These are phyloP conservation scores for Xylariaceae sp. DNA, from an alignment of 2,329 filamentous ascomycete species.

Conservation along the genomic window DNA sequence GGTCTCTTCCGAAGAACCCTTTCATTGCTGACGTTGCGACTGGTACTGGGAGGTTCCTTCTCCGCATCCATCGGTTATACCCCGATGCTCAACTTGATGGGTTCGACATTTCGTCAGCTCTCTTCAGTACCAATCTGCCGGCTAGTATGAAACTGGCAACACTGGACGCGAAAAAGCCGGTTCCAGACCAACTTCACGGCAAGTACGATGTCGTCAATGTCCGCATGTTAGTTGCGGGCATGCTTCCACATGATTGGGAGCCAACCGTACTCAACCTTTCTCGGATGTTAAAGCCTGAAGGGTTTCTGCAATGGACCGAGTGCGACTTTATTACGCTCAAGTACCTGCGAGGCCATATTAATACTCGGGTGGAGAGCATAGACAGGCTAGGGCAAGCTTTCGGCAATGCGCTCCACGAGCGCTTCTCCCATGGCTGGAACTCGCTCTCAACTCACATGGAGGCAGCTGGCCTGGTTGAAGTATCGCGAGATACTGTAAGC, in stretches of 20 bases:
- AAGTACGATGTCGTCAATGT: slow-evolving; percentile 23
- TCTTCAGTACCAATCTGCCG: too few relatives aligned
- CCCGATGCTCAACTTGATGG: too few relatives aligned
- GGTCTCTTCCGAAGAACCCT: too few relatives aligned
- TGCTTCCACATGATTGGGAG: slow-evolving; percentile 17
- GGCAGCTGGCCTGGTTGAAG: slow-evolving; percentile 6
- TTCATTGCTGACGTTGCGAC: too few relatives aligned
- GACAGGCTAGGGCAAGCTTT: background rate
- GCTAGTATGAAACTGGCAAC: slow-evolving; percentile 1
- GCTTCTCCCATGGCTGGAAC: slow-evolving; percentile 20
- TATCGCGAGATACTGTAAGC: slow-evolving; percentile 7
- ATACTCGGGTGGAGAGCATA: background rate
- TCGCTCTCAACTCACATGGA: slow-evolving; percentile 15
- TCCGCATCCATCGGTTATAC: too few relatives aligned
- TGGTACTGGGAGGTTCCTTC: too few relatives aligned
- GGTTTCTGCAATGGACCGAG: slow-evolving; percentile 28
- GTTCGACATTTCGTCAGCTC: too few relatives aligned
- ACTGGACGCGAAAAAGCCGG: slow-evolving; percentile 21
- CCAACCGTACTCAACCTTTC: slow-evolving; percentile 14
- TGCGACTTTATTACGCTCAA: slow-evolving; percentile 15
- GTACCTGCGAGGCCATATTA: background rate
- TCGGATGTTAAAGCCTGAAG: slow-evolving; percentile 17
- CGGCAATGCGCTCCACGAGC: slow-evolving; percentile 6
- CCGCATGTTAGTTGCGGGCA: slow-evolving; percentile 18
- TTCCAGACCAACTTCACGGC: slow-evolving; percentile 18